Conservation (phyloP, 768 basidiomycete genomes). For the Boletus rufocinnamomeus region DNA sequence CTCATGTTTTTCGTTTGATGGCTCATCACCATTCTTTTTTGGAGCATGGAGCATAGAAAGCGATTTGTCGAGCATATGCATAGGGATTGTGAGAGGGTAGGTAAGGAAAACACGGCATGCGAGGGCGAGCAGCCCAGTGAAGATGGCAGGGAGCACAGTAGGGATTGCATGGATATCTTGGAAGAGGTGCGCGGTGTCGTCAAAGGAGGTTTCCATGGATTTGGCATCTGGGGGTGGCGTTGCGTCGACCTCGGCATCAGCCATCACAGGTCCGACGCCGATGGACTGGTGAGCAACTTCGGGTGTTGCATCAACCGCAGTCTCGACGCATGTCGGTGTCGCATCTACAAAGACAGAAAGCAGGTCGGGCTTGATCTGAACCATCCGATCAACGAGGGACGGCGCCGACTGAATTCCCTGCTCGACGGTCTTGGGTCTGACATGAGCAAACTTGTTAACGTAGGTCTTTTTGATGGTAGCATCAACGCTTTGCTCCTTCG, state of each 20-base stretch:
- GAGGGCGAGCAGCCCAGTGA: conserved; percentile 45
- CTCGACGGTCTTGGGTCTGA: conserved; percentile 39
- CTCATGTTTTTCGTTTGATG: conserved; percentile 33
- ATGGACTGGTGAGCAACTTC: conserved; percentile 35
- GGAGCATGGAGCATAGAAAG: conserved; percentile 36
- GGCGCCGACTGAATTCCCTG: conserved; percentile 42
- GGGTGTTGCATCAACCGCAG: conserved; percentile 48
- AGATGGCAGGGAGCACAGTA: conserved; percentile 30
- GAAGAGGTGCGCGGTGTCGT: conserved; percentile 25
- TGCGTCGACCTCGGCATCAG: conserved; percentile 39
- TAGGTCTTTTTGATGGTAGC: conserved; percentile 47
- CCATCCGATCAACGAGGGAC: conserved; percentile 37
- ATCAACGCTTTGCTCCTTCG: conserved; percentile 49
- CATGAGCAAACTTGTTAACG: conserved; percentile 44
- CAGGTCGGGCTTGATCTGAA: conserved; percentile 42
- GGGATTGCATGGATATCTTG: conserved; percentile 36
- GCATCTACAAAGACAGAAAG: conserved; percentile 53
- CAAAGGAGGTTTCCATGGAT: conserved; percentile 26
- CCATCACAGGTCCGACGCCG: conserved; percentile 29
- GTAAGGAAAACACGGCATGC: conserved; percentile 49
- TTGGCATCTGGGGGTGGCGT: conserved; percentile 22
- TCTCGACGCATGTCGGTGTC: conserved; percentile 46
- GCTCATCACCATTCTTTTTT: conserved; percentile 33
- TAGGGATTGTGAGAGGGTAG: conserved; percentile 53
- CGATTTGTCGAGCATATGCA: conserved; percentile 40